These are phyloP conservation scores for Clavispora vitiphila DNA, from an alignment of 805 yeast species.

Conservation along the genomic window DNA sequence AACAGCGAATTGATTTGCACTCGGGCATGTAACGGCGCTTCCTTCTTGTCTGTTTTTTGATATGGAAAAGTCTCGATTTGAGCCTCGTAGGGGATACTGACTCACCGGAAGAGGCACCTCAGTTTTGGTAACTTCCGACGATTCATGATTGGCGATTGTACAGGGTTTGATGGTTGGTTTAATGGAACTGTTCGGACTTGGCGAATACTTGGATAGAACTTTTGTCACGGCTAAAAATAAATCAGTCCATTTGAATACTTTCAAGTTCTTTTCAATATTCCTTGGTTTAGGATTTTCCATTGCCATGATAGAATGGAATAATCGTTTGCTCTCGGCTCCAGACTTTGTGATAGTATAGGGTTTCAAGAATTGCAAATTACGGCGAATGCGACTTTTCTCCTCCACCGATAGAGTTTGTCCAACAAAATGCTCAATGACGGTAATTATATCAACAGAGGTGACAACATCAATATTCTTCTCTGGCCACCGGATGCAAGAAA, in stretches of 20 bases:
- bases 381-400: conserved; percentile 64
- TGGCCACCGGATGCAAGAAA: conserved; percentile 58
- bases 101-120: background rate
- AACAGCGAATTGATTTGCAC: background rate
- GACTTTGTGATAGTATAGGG: conserved; percentile 56
- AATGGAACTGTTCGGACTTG: no score
- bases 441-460: conserved; percentile 62
- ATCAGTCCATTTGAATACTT: conserved; percentile 57
- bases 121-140: no score
- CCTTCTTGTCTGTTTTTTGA: background rate
- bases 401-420: conserved; percentile 54
- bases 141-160: no score
- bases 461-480: conserved; percentile 45
- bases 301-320: conserved; percentile 45
- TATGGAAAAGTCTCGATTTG: background rate
- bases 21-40: background rate
- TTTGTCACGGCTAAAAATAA: conserved; percentile 50
- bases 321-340: conserved; percentile 18
- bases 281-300: conserved; percentile 63
- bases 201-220: conserved; percentile 53
- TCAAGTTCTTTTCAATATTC: conserved; percentile 65
- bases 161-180: no score
- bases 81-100: conserved; percentile 1
- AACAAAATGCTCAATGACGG: conserved; percentile 52
- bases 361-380: conserved; percentile 60